These are phyloP conservation scores for Phylloporus arenicola DNA, from an alignment of 768 basidiomycete genomes.

Conservation along the genomic window DNA sequence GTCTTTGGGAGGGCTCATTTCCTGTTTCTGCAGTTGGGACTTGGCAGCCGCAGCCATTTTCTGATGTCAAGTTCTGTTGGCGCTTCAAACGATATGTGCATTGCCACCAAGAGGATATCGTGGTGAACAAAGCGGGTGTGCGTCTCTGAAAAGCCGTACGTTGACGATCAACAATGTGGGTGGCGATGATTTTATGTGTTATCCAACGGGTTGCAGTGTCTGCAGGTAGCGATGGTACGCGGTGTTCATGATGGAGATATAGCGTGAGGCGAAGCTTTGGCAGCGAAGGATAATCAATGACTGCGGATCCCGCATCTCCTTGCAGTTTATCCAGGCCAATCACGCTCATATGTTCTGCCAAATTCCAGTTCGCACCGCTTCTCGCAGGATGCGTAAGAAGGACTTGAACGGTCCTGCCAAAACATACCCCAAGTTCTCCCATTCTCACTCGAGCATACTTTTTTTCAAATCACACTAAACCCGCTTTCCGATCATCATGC, in stretches of 20 bases:
- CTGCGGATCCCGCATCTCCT: conserved; percentile 6
- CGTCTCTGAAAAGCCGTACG: neutral
- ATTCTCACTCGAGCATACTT: neutral
- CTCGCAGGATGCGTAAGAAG: conserved; percentile 7
- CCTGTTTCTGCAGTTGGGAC: neutral
- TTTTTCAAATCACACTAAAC: neutral
- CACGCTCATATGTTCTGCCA: neutral
- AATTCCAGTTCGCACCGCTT: neutral
- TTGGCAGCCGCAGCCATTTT: neutral
- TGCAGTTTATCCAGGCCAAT: neutral
- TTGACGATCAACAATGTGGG: neutral
- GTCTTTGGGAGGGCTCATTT: neutral
- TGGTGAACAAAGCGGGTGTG: neutral
- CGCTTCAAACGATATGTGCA: neutral
- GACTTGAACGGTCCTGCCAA: neutral
- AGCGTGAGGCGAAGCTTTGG: neutral
- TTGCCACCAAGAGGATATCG: neutral
- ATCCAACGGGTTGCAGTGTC: neutral
- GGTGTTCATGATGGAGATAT: neutral
- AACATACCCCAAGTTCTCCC: neutral
- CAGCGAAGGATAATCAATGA: neutral
- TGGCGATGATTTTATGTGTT: neutral
- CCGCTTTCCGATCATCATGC: conserved; percentile 7
- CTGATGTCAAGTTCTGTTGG: neutral
- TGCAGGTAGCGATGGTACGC: neutral